Evolutionary conservation across 176 grass and related monocot genomes (phyloP).

Genomic region (Oryza coarctata): DNA sequence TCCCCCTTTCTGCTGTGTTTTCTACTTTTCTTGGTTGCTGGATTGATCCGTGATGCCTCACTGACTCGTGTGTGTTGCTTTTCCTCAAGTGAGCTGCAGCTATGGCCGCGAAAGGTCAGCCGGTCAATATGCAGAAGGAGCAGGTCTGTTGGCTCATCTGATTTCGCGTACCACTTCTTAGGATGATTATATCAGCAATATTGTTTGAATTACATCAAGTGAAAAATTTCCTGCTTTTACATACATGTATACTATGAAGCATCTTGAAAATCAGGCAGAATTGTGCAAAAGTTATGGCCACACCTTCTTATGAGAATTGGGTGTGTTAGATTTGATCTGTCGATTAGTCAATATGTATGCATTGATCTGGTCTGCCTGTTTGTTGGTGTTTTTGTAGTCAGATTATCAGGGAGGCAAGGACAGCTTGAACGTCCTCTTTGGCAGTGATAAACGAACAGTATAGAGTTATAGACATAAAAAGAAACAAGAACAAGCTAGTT

Average conservation of each 20-base stretch:
- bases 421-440: neutral
- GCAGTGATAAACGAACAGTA: neutral
- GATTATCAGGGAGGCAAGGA: neutral
- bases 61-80: neutral
- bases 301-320: neutral
- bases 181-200: neutral
- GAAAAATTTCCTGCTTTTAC: neutral
- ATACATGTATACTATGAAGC: too few relatives aligned
- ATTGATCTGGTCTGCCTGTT: neutral
- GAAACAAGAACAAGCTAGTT: neutral
- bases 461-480: neutral
- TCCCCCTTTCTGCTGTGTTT: neutral
- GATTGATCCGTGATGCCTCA: neutral
- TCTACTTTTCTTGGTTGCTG: neutral
- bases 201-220: neutral
- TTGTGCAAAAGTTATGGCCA: neutral
- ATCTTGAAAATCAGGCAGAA: neutral
- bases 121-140: conserved; percentile 38
- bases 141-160: conserved; percentile 1
- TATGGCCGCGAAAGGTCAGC: conserved; percentile 11
- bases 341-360: neutral
- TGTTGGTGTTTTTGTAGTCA: neutral
- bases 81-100: conserved; percentile 7
- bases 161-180: neutral
- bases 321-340: neutral